Conservation (phyloP, 208 protist genomes). For the Phytomonas serpens region DNA sequence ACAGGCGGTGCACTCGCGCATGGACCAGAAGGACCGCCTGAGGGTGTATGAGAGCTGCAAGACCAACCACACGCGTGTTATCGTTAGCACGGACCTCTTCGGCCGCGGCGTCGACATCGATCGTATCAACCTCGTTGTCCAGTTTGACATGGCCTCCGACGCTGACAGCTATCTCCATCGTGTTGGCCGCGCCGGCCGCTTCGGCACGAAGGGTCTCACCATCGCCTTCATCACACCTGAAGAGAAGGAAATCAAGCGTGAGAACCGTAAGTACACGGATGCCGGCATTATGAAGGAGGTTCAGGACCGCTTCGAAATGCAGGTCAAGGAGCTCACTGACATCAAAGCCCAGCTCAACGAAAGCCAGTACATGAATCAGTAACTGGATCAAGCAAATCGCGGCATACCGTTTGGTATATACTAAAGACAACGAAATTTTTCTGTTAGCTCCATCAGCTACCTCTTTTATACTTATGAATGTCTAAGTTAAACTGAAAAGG, state of each 20-base stretch:
- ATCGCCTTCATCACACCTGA: conserved; percentile 97
- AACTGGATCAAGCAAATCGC: conserved; percentile 9
- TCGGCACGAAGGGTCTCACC: conserved; percentile 99
- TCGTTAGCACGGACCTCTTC: conserved; percentile 99
- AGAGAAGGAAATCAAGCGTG: conserved; percentile 88
- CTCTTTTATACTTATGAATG: not conserved
- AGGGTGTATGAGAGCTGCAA: conserved; percentile 96
- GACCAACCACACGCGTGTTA: conserved; percentile 95
- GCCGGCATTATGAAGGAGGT: conserved; percentile 93
- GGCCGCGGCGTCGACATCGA: conserved; percentile 99
- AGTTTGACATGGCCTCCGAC: conserved; percentile 99
- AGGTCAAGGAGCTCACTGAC: conserved; percentile 94
- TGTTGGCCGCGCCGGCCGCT: conserved; percentile 95
- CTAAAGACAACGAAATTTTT: not conserved
- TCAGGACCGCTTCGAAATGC: conserved; percentile 97
- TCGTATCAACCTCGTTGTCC: conserved; percentile 99
- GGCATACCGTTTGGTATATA: not conserved
- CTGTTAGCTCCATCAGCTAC: not conserved
- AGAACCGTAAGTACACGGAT: conserved; percentile 85
- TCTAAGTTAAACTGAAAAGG: not conserved
- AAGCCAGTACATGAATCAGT: conserved; percentile 90
- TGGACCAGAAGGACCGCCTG: conserved; percentile 92
- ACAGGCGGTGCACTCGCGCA: conserved; percentile 92
- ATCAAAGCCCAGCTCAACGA: conserved; percentile 83
- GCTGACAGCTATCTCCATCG: conserved; percentile 98